Conservation (phyloP, 768 basidiomycete genomes). For the Austroboletus festivus region DNA sequence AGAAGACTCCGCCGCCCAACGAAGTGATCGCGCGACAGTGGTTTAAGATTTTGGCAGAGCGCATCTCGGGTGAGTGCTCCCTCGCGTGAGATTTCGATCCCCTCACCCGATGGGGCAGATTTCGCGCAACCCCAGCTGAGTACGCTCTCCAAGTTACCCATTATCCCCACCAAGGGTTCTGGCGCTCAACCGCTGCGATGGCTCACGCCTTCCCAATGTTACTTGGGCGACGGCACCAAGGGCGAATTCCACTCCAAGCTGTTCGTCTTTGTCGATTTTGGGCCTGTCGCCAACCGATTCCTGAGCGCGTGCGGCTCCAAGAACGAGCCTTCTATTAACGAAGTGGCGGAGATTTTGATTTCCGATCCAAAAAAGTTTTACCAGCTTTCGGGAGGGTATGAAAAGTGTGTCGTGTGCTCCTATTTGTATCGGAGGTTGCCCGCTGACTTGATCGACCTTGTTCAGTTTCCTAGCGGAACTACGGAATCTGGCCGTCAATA, state of each 20-base stretch:
- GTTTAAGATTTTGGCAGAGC: constrained; percentile 67
- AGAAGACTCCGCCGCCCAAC: constrained; percentile 55
- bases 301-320: constrained; percentile 84
- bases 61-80: constrained; percentile 48
- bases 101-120: constrained; percentile 36
- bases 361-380: constrained; percentile 71
- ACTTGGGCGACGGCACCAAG: constrained; percentile 51
- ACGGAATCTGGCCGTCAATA: constrained; percentile 81
- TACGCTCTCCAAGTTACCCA: constrained; percentile 51
- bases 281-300: constrained; percentile 76
- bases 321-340: constrained; percentile 82
- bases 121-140: constrained; percentile 57
- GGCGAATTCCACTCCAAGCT: constrained; percentile 72
- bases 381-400: constrained; percentile 62
- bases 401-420: constrained; percentile 46
- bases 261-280: constrained; percentile 90
- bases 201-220: constrained; percentile 66
- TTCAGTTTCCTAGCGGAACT: constrained; percentile 79
- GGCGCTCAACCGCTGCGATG: constrained; percentile 37
- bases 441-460: not conserved
- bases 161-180: constrained; percentile 60
- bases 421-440: not conserved
- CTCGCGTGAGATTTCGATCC: not conserved
- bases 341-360: constrained; percentile 69
- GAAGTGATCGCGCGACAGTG: constrained; percentile 54